Evolutionary conservation across 768 basidiomycete species (phyloP), one percentile per base, ranked within the genome.

Genomic region (Termitomyces sp.): DNA sequence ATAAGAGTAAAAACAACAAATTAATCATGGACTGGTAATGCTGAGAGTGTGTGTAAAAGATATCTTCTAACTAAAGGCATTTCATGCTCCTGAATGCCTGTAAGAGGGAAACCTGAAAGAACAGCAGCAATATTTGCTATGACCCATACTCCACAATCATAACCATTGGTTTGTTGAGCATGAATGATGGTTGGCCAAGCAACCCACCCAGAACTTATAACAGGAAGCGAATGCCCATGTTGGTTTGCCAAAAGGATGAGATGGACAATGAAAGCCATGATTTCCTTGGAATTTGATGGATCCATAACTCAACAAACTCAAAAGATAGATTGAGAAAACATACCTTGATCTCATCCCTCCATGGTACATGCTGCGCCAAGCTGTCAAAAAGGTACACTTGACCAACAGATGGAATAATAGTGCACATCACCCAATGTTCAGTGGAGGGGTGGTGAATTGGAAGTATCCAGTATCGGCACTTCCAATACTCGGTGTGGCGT

Each of bases 381-480:
- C 73, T 76, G 50, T 76, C 72, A 54, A 73, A 74, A 1, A 76
- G 49, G 26, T 61, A 54, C 0, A 76, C 33, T 34, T 65, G 46
- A 4, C 62, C 57, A 4, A 13, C 4, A 3, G 12, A 34, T 34
- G 66, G 55, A 31, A 60, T 51, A 0, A 69, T 62, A 4, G 64
- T 63, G 58, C 69, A 71, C 52, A 74, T 60, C 0, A 75, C 71
- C 72, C 72, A 77, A 60, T 77, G 73, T 3, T 64, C 50, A 2
- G 59, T 55, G 13, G 8, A 2, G 0, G 49, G 54, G 4, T 65
- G 56, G 39, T 77, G 73, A 13, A 77, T 72, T 0, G 75, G 75
- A 13, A 78, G 47, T 10, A 77, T 69, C 76, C 76, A 77, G 0
- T 65, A 1, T 4, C 60, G 36, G 51, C 69, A 70, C 0, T n/a